Evolutionary conservation across 2,329 filamentous ascomycete genomes (phyloP), one percentile per base, ranked within the genome.

Genomic region (Graphilbum ipis-grandicollis): DNA sequence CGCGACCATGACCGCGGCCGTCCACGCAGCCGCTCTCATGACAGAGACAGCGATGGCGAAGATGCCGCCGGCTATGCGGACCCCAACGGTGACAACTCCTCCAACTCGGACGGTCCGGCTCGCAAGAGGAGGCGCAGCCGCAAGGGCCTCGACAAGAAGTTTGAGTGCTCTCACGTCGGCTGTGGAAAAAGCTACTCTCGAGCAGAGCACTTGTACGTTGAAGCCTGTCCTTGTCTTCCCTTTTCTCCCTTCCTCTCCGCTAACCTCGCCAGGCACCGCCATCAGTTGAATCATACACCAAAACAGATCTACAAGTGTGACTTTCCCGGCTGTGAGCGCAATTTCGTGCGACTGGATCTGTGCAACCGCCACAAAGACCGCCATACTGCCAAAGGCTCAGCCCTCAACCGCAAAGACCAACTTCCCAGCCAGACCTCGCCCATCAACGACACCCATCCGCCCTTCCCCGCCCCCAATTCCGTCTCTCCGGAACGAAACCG

Each of bases 151-250:
- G 80, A 85, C 54, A 86, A 85, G 59, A 75, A 76, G 50, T 88
- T 85, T 44, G 77, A 81, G 50, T 98, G 90, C 52, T 77, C 79
- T 5, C 74, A 84, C 41, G 76, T 82, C 45, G 83, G 79, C 29
- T 98, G 90, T 50, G 86, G 84, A 30, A 98, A 94, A 65, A 92
- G 79, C 53, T 98, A 98, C 55, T 94, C 88, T 19, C 73, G 90
- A 52, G 88, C 90, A 9, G 90, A 96, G 58, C 90, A 98, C 62
- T 64, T 98, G 62, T 94, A 71, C 66, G 67, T 63, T 31, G n/a
- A 17, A 7, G 6, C 26, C 5, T 28, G 6, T 13, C 26, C 40
- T 42, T 14, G 22, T 29, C 5, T 19, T 12, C 18, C 32, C 19
- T 19, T 28, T 9, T 12, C 26, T 38, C 17, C 22, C 18, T 8